Evolutionary conservation across 805 yeast species (phyloP), one percentile per base, ranked within the genome.

Genomic region (Schwanniomyces pseudopolymorphus): DNA sequence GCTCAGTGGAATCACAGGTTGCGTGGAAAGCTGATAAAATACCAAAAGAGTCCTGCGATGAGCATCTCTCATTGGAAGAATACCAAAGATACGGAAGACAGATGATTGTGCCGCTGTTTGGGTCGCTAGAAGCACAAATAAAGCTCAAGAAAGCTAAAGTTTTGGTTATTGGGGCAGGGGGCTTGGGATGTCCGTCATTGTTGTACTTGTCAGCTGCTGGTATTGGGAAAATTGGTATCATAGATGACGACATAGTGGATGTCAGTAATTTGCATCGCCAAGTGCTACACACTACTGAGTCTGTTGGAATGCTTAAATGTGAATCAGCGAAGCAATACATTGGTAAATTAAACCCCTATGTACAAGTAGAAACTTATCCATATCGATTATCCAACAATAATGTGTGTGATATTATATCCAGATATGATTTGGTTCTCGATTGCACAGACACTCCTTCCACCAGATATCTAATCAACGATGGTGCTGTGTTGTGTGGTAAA

Each of bases 381-480:
- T 70, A 64, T 9, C 70, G 84, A 39, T 64, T 88, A 20, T 57
- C 72, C 1, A 68, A 78, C 33, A 58, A 54, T 0, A 90, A 89
- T 62, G 86, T 89, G 0, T 81, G 86, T 54, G 75, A 65, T 0
- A 78, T 89, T 1, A 73, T 90, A 41, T 55, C 62, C n/a, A 54
- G 67, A 3, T 90, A 87, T 64, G 97, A 92, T 58, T 50, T 86
- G 26, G 81, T 94, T 3, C 69, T 94, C 17, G 99, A 94, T 64
- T 95, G 99, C 59, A 92, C 99, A 0, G 99, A 94, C 66, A 83
- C 92, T 1, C 98, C 98, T 10, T 79, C 81, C 37, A 83, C 95
- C 0, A 71, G 99, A 52, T 94, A 94, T 61, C 74, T 94, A 49
- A 80, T 94, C 27, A 87, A 89, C 46, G 99, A 94, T 63, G 86